These are phyloP conservation scores for Rhododendron ferrugineum DNA, from an alignment of 148 eudicot genomes.

Conservation along the genomic window DNA sequence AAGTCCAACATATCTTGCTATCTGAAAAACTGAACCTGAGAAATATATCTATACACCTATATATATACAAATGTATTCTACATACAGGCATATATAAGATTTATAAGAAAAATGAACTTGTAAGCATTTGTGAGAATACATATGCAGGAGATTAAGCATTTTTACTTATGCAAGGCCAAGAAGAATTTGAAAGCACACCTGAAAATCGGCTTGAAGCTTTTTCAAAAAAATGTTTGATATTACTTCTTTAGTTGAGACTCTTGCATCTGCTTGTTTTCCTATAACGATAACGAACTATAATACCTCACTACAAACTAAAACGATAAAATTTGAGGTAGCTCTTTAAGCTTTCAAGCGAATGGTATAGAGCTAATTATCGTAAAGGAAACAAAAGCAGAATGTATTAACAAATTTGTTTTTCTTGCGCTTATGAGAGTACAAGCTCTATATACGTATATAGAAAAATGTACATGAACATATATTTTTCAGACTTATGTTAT, in stretches of 20 bases:
- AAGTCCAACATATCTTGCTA: background rate
- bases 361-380: too few relatives aligned
- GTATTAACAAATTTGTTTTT: background rate
- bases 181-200: too few relatives aligned
- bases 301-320: background rate
- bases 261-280: background rate
- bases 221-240: too few relatives aligned
- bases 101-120: too few relatives aligned
- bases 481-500: background rate
- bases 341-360: too few relatives aligned
- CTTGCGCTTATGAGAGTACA: background rate
- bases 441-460: background rate
- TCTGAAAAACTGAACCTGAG: background rate
- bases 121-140: too few relatives aligned
- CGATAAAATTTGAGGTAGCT: too few relatives aligned
- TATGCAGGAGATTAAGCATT: too few relatives aligned
- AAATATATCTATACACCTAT: background rate
- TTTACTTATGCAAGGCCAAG: too few relatives aligned
- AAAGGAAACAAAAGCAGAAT: too few relatives aligned
- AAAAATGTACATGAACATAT: background rate
- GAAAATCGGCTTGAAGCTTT: background rate
- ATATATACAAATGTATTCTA: too few relatives aligned
- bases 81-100: too few relatives aligned
- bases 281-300: background rate
- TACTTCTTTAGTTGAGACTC: background rate